phyloP scores from a whole-genome alignment of 345 rosid genomes.

The Viola odorata region DNA sequence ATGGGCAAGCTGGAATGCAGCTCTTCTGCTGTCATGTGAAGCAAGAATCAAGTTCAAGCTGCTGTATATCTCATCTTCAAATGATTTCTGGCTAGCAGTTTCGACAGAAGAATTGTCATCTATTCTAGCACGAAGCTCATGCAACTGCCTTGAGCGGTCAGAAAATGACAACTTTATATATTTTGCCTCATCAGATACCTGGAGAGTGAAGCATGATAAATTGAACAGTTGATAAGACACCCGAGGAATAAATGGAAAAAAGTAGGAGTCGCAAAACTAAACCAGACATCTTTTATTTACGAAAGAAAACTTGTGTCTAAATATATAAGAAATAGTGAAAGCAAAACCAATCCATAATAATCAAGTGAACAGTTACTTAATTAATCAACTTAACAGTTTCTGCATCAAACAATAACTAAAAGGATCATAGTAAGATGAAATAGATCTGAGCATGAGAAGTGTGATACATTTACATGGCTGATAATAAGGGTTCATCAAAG shows the following conservation, averaged over 20 bases:
- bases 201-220: conserved; percentile 10
- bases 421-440: no score
- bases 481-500: no score
- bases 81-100: conserved; percentile 42
- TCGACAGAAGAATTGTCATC: conserved; percentile 56
- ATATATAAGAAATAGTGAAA: no score
- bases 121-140: conserved; percentile 55
- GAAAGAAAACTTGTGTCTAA: no score
- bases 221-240: neutral
- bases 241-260: neutral
- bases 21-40: conserved; percentile 78
- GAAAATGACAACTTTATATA: conserved; percentile 54
- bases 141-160: conserved; percentile 67
- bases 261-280: neutral
- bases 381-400: no score
- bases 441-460: no score
- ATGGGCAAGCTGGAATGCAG: conserved; percentile 52
- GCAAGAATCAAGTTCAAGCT: conserved; percentile 54
- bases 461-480: no score
- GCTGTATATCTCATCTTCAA: conserved; percentile 75
- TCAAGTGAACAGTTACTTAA: no score
- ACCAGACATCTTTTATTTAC: neutral
- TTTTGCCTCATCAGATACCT: conserved; percentile 77
- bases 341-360: no score
- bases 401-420: no score